These are phyloP conservation scores for Talaromyces sp. DNA, from an alignment of 2,329 filamentous ascomycete genomes.

Conservation along the genomic window DNA sequence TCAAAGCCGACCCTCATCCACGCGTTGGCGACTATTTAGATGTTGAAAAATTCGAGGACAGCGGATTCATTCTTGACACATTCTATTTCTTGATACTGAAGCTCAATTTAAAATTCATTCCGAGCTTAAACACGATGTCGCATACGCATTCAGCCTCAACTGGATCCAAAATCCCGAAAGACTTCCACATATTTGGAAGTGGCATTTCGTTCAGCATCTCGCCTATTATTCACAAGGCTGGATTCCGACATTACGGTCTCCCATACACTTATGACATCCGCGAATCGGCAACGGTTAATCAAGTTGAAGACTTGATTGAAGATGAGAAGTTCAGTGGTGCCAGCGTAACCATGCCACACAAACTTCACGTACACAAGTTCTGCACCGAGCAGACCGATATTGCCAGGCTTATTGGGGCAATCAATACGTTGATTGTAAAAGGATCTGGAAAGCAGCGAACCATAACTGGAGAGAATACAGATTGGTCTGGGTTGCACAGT, in stretches of 20 bases:
- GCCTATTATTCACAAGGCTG: conserved; percentile 19
- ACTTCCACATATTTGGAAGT: conserved; percentile 22
- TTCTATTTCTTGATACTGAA: no score
- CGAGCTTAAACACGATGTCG: no score
- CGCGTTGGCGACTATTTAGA: neutral
- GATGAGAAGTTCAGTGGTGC: conserved; percentile 34
- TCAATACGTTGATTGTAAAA: conserved; percentile 23
- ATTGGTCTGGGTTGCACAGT: conserved; percentile 47
- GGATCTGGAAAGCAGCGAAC: conserved; percentile 15
- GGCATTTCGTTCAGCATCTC: conserved; percentile 24
- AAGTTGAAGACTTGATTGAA: conserved; percentile 33
- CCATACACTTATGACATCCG: conserved; percentile 8
- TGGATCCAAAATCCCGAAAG: neutral
- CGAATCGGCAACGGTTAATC: conserved; percentile 38
- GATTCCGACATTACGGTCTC: conserved; percentile 13
- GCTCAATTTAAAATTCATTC: no score
- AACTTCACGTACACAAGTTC: conserved; percentile 43
- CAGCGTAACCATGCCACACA: conserved; percentile 51
- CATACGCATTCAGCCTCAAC: neutral
- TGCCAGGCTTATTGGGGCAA: conserved; percentile 40
- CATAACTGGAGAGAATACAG: conserved; percentile 47
- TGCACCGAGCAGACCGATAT: conserved; percentile 44
- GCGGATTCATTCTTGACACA: neutral
- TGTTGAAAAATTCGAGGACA: neutral
- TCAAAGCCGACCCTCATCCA: conserved; percentile 9